Conservation (phyloP, 306 rosid genomes). For the Abrus precatorius region DNA sequence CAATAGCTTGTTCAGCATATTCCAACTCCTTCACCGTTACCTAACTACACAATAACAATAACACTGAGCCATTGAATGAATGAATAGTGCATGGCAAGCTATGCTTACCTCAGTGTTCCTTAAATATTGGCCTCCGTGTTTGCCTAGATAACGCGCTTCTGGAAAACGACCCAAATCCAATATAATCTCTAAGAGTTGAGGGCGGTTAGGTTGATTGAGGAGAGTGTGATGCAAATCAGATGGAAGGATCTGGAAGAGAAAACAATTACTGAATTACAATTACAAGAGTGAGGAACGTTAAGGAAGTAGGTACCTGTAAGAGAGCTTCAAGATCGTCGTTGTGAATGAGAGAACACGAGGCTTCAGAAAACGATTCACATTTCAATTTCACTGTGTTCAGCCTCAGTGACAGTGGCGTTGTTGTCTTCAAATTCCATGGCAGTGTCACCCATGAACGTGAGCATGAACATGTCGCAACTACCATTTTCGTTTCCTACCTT, state of each 20-base stretch:
- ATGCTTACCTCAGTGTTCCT: conserved; percentile 61
- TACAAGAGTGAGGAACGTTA: not conserved
- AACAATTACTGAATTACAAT: not conserved
- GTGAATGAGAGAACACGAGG: conserved; percentile 8
- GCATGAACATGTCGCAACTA: not conserved
- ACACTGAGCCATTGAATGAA: not conserved
- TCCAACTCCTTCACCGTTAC: conserved; percentile 74
- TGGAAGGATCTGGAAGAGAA: conserved; percentile 64
- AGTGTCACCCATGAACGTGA: not conserved
- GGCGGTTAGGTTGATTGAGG: conserved; percentile 57
- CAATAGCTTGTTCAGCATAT: conserved; percentile 69
- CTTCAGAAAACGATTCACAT: not conserved
- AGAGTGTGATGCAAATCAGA: conserved; percentile 68
- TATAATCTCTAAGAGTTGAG: conserved; percentile 70
- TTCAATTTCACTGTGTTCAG: not conserved
- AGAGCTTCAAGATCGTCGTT: conserved; percentile 64
- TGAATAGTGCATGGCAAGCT: not conserved
- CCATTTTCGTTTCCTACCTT: conserved; percentile 37
- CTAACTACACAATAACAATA: conserved; percentile 50
- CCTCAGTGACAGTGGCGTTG: not conserved
- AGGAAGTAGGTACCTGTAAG: conserved; percentile 49
- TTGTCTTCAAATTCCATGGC: conserved; percentile 32
- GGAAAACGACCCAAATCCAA: conserved; percentile 78
- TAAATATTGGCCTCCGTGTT: conserved; percentile 56
- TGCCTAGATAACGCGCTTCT: conserved; percentile 72